These are phyloP conservation scores for Ceratocystis lukuohia DNA, from an alignment of 2,329 filamentous ascomycete genomes.

Conservation along the genomic window DNA sequence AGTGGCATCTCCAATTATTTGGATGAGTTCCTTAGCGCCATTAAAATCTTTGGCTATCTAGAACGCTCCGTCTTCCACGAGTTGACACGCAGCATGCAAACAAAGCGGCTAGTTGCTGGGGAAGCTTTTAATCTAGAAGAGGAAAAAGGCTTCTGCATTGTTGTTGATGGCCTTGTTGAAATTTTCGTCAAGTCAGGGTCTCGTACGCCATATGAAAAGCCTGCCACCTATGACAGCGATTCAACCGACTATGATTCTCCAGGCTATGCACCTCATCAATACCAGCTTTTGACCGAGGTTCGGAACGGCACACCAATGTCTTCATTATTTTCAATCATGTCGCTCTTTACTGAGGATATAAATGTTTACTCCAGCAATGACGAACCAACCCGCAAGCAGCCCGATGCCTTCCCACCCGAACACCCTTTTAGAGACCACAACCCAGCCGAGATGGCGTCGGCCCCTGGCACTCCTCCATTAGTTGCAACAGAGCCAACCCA, in stretches of 20 bases:
- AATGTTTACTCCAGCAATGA: conserved; percentile 62
- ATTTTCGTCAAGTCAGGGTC: conserved; percentile 90
- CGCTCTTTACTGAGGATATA: conserved; percentile 90
- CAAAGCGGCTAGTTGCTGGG: conserved; percentile 84
- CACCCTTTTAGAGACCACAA: background rate
- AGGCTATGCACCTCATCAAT: conserved; percentile 56
- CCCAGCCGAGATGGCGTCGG: conserved; percentile 7
- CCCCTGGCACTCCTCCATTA: conserved; percentile 17
- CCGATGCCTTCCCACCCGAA: conserved; percentile 4
- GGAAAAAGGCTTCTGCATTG: conserved; percentile 94
- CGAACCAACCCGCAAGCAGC: conserved; percentile 22
- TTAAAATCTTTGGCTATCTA: conserved; percentile 96
- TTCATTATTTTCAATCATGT: conserved; percentile 92
- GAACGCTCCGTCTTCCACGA: conserved; percentile 96
- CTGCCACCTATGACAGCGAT: conserved; percentile 26
- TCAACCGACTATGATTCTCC: conserved; percentile 56
- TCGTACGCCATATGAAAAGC: conserved; percentile 28
- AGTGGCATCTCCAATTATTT: conserved; percentile 89
- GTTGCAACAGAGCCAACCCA: background rate
- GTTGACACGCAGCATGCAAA: conserved; percentile 95
- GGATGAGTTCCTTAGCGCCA: conserved; percentile 94
- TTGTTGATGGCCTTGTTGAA: conserved; percentile 90
- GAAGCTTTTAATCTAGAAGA: conserved; percentile 93
- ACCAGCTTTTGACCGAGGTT: conserved; percentile 90
- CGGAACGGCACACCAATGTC: conserved; percentile 98